phyloP scores from a whole-genome alignment of 805 yeast genomes.

The Isabelozyma heimii region DNA sequence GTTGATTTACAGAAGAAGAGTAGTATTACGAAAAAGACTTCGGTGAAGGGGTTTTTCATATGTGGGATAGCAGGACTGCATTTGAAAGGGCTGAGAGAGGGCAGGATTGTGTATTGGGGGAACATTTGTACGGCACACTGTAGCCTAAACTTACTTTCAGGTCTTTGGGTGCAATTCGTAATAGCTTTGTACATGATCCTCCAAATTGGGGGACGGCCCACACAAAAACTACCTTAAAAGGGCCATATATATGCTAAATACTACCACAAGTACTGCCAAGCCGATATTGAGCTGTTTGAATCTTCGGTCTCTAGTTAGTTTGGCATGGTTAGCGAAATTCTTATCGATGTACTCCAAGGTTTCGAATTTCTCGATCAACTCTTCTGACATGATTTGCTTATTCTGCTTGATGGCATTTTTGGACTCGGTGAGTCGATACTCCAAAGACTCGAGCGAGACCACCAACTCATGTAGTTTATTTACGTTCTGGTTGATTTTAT shows the following conservation, averaged over 20 bases:
- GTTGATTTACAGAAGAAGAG: too few relatives aligned
- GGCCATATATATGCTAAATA: conserved; percentile 12
- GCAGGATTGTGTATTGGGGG: too few relatives aligned
- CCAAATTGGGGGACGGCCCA: background rate
- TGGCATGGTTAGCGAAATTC: conserved; percentile 25
- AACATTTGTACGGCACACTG: too few relatives aligned
- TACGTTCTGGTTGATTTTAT: conserved; percentile 24
- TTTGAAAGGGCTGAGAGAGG: too few relatives aligned
- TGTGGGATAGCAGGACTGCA: too few relatives aligned
- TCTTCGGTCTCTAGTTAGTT: conserved; percentile 19
- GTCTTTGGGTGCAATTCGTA: background rate
- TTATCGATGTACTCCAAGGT: conserved; percentile 29
- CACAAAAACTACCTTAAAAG: background rate
- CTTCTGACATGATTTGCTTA: conserved; percentile 23
- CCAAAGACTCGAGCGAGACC: conserved; percentile 21
- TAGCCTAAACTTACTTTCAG: too few relatives aligned
- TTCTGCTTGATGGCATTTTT: conserved; percentile 20
- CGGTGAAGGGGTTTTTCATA: too few relatives aligned
- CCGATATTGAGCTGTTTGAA: conserved; percentile 25
- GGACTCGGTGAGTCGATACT: conserved; percentile 20
- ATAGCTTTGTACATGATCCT: background rate
- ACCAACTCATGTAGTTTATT: conserved; percentile 25
- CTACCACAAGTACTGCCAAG: conserved; percentile 13
- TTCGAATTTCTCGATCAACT: conserved; percentile 25
- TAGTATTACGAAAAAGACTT: too few relatives aligned